These are phyloP conservation scores for Kwoniella shivajii DNA, from an alignment of 1,284 basidiomycete genomes.

Conservation along the genomic window DNA sequence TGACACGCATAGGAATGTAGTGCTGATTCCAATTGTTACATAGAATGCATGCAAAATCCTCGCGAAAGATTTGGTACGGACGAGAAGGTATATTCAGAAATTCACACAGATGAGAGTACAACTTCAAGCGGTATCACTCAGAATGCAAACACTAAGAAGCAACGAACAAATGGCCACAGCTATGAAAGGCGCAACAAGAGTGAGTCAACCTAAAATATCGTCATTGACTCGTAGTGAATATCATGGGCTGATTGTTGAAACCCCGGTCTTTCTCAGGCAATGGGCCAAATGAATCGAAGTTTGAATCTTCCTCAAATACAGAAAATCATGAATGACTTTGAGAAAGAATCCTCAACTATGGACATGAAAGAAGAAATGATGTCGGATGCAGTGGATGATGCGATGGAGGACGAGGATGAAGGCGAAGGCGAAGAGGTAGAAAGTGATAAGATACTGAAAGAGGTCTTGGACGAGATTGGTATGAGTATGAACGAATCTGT, in stretches of 20 bases:
- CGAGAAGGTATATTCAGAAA: slow-evolving; percentile 92
- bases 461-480: slow-evolving; percentile 97
- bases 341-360: slow-evolving; percentile 95
- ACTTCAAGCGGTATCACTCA: slow-evolving; percentile 90
- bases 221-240: no score
- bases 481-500: slow-evolving; percentile 90
- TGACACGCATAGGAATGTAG: background rate
- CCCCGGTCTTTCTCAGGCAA: slow-evolving; percentile 65
- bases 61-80: slow-evolving; percentile 97
- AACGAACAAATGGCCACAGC: slow-evolving; percentile 99
- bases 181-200: slow-evolving; percentile 95
- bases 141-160: slow-evolving; percentile 94
- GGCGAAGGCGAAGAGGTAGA: slow-evolving; percentile 89
- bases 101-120: slow-evolving; percentile 99
- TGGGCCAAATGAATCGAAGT: slow-evolving; percentile 96
- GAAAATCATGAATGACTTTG: slow-evolving; percentile 96
- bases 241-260: background rate
- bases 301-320: slow-evolving; percentile 92
- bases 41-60: slow-evolving; percentile 98
- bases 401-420: slow-evolving; percentile 90
- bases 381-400: slow-evolving; percentile 97
- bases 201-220: no score
- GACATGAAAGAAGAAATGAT: slow-evolving; percentile 99
- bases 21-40: background rate
- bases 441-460: slow-evolving; percentile 91